Evolutionary conservation across 352 stramenopile species (phyloP).

Genomic region (Phytophthora niederhauseri): DNA sequence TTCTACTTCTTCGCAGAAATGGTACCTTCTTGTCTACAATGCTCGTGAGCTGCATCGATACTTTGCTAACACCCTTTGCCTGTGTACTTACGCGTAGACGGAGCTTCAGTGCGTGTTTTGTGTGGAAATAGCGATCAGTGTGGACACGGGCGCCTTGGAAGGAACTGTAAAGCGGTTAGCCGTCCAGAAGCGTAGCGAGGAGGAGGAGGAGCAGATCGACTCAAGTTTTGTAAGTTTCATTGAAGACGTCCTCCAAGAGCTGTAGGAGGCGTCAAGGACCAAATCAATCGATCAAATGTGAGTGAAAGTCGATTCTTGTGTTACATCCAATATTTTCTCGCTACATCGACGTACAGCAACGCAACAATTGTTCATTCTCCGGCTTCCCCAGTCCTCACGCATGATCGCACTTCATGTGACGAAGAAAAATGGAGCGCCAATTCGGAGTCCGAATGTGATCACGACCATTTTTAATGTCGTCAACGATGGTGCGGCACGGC

Average conservation of each 20-base stretch:
- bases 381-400: slow-evolving; percentile 8
- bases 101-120: slow-evolving; percentile 85
- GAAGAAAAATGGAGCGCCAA: slow-evolving; percentile 76
- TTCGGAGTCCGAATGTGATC: slow-evolving; percentile 70
- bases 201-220: slow-evolving; percentile 84
- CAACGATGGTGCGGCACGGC: slow-evolving; percentile 68
- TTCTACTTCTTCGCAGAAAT: slow-evolving; percentile 91
- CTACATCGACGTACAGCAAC: slow-evolving; percentile 24
- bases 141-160: slow-evolving; percentile 53
- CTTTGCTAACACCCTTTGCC: not conserved
- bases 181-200: slow-evolving; percentile 56
- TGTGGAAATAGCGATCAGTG: slow-evolving; percentile 77
- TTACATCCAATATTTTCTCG: slow-evolving; percentile 37
- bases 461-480: slow-evolving; percentile 56
- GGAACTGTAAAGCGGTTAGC: slow-evolving; percentile 77
- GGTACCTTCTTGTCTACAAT: slow-evolving; percentile 39
- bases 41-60: not conserved
- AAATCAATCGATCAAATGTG: slow-evolving; percentile 32
- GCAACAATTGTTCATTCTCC: slow-evolving; percentile 2
- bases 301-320: slow-evolving; percentile 26
- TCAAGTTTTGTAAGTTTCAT: slow-evolving; percentile 88
- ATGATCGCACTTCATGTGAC: slow-evolving; percentile 63
- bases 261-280: slow-evolving; percentile 45
- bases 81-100: slow-evolving; percentile 34
- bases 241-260: slow-evolving; percentile 71